Conservation (phyloP, 805 yeast genomes). For the Myxozyma neotropica region DNA sequence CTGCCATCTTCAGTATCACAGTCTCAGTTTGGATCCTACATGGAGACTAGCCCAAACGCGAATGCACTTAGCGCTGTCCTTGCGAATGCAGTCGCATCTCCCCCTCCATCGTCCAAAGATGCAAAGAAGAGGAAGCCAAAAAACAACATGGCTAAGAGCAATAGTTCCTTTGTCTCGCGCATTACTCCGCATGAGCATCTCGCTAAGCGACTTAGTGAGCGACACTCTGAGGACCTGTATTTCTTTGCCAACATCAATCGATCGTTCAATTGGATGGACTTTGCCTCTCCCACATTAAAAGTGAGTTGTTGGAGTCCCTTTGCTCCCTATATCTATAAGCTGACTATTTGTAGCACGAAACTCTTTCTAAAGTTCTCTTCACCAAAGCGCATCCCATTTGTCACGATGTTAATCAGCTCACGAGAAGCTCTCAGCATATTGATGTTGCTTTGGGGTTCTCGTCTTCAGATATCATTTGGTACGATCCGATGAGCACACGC, state of each 20-base stretch:
- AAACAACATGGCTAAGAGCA: conserved; percentile 44
- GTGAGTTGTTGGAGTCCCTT: not conserved
- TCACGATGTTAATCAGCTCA: conserved; percentile 44
- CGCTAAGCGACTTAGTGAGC: conserved; percentile 40
- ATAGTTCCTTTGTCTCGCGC: conserved; percentile 45
- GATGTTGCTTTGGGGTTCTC: conserved; percentile 64
- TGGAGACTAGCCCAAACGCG: conserved; percentile 6
- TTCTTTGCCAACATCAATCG: conserved; percentile 44
- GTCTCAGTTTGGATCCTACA: conserved; percentile 22
- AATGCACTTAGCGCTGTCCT: conserved; percentile 21
- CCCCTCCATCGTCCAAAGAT: conserved; percentile 17
- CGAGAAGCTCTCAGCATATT: conserved; percentile 43
- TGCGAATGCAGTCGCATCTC: conserved; percentile 13
- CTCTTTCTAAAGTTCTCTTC: conserved; percentile 45
- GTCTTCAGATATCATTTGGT: conserved; percentile 66
- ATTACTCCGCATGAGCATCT: conserved; percentile 44
- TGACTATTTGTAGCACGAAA: conserved; percentile 40
- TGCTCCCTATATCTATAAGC: not conserved
- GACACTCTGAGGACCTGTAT: conserved; percentile 38
- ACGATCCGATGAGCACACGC: conserved; percentile 55
- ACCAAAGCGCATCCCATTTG: conserved; percentile 47
- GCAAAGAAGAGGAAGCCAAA: conserved; percentile 41
- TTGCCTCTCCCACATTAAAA: conserved; percentile 29
- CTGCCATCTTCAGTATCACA: conserved; percentile 3
- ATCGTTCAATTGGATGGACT: conserved; percentile 43